Percentiles rank a stretch among this genome's conserved stretches.
Conservation (phyloP, 1,284 basidiomycete genomes). For the Rugosomyces carneus region DNA sequence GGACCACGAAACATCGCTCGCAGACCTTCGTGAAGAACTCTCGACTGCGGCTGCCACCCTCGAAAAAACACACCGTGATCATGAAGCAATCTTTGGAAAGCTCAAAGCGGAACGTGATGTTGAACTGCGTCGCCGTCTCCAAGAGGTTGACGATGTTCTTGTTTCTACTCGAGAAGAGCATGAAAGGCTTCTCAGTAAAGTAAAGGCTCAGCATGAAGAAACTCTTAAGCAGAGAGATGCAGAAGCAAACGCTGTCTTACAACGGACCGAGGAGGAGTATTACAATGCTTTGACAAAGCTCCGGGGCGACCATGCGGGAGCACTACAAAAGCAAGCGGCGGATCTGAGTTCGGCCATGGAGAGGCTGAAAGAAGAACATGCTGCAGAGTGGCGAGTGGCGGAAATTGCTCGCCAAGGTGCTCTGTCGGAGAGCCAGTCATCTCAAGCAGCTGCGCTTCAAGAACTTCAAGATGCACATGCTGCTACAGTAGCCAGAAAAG, state of each 20-base stretch:
- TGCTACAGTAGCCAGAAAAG: slow-evolving; percentile 58
- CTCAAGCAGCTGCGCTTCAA: slow-evolving; percentile 51
- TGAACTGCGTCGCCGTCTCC: slow-evolving; percentile 39
- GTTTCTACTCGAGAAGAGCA: slow-evolving; percentile 46
- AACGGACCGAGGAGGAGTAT: slow-evolving; percentile 72
- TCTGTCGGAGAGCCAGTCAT: slow-evolving; percentile 65
- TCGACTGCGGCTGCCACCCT: slow-evolving; percentile 23
- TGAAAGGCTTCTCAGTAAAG: slow-evolving; percentile 40
- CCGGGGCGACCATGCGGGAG: slow-evolving; percentile 59
- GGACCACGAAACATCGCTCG: slow-evolving; percentile 32
- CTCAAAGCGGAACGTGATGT: slow-evolving; percentile 43
- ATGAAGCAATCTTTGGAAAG: slow-evolving; percentile 45
- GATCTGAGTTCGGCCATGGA: slow-evolving; percentile 58
- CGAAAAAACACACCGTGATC: slow-evolving; percentile 32
- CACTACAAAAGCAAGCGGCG: slow-evolving; percentile 50
- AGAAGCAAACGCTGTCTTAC: slow-evolving; percentile 44
- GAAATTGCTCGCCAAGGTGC: slow-evolving; percentile 72
- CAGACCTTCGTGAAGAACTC: slow-evolving; percentile 38
- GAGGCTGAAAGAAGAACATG: slow-evolving; percentile 67
- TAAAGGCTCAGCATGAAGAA: slow-evolving; percentile 49
- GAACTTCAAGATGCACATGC: slow-evolving; percentile 65
- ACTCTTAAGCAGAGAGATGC: slow-evolving; percentile 56
- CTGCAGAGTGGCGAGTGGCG: slow-evolving; percentile 56
- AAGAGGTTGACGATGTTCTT: slow-evolving; percentile 44
- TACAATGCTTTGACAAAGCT: slow-evolving; percentile 72